phyloP scores from a whole-genome alignment of 495 filamentous ascomycete species.

The Penicillium odoratum region DNA sequence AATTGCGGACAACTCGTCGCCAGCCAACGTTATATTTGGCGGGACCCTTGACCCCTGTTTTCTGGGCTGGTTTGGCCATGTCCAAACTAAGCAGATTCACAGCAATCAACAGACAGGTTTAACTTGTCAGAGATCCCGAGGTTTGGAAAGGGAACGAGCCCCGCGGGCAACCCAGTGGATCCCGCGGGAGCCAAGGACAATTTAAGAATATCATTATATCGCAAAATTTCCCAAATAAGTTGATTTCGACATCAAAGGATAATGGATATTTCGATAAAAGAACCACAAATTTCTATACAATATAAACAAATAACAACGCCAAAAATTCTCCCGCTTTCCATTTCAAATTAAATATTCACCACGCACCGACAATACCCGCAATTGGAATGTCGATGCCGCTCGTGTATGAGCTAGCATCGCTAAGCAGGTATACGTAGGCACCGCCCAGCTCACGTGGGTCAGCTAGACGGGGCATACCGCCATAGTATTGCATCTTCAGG shows the following conservation, averaged over 20 bases:
- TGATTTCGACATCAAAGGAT: too few species aligned
- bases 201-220: neutral
- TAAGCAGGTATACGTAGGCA: conserved; percentile 44
- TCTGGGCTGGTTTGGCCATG: neutral
- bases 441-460: conserved; percentile 40
- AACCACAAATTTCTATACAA: neutral
- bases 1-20: conserved; percentile 46
- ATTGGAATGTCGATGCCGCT: conserved; percentile 41
- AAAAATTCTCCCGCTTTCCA: neutral
- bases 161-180: neutral
- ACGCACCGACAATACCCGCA: conserved; percentile 47
- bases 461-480: conserved; percentile 43
- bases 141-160: neutral
- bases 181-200: neutral
- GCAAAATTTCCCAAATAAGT: neutral
- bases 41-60: neutral
- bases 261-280: neutral
- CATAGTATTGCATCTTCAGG: conserved; percentile 47
- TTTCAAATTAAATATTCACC: conserved; percentile 25
- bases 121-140: neutral
- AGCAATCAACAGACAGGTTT: neutral
- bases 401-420: conserved; percentile 34
- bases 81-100: neutral
- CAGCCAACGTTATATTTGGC: conserved; percentile 38
- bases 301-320: conserved; percentile 8